Conservation (phyloP, 2,329 filamentous ascomycete genomes). For the Sclerotinia sclerotiorum region DNA sequence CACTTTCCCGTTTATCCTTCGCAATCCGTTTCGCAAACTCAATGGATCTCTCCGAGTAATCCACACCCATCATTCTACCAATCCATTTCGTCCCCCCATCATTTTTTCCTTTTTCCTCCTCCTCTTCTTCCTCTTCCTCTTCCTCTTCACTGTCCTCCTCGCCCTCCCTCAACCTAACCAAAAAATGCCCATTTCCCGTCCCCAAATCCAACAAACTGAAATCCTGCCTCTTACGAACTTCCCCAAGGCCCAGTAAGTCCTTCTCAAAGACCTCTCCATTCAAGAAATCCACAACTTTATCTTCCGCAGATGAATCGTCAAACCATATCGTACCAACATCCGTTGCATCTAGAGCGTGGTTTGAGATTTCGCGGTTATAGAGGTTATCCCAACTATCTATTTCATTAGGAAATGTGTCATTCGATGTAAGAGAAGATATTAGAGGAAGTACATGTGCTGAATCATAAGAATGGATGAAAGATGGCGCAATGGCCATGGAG, state of each 20-base stretch:
- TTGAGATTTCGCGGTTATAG: constrained; percentile 69
- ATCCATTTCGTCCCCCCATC: constrained; percentile 64
- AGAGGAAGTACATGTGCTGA: background rate
- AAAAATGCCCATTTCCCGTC: constrained; percentile 88
- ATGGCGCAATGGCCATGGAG: background rate
- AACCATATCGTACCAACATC: constrained; percentile 96
- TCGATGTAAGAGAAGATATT: background rate
- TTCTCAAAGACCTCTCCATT: constrained; percentile 28
- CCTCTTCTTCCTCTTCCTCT: constrained; percentile 55
- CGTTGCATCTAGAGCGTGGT: constrained; percentile 68
- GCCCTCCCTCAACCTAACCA: constrained; percentile 71
- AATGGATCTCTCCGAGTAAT: constrained; percentile 78
- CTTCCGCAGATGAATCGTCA: constrained; percentile 84
- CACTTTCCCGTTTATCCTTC: constrained; percentile 37
- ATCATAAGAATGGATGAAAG: background rate
- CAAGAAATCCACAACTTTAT: constrained; percentile 70
- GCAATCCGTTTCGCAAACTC: constrained; percentile 69
- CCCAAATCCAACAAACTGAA: constrained; percentile 79
- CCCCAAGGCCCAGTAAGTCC: constrained; percentile 27
- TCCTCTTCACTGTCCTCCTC: constrained; percentile 32
- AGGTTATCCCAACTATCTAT: constrained; percentile 68
- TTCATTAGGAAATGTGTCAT: background rate
- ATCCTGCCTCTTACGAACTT: constrained; percentile 30
- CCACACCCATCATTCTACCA: constrained; percentile 77
- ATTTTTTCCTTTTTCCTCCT: constrained; percentile 55